A percentile compares a stretch with the other conserved stretches of the same genome.
phyloP scores from a whole-genome alignment of 495 filamentous ascomycete species.

The Lasiosphaeria miniovina region DNA sequence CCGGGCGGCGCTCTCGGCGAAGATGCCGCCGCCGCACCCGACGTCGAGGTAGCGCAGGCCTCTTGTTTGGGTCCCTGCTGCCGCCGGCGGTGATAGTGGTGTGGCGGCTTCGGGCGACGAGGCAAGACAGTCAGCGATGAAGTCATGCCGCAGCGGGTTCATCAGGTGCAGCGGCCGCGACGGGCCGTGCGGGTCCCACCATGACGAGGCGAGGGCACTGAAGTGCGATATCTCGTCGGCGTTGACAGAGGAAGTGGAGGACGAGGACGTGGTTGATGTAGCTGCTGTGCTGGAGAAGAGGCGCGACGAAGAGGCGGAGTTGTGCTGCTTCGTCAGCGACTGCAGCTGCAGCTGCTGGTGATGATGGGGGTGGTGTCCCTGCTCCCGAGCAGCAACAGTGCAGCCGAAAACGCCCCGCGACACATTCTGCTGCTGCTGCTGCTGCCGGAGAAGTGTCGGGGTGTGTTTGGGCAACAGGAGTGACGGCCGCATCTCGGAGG shows the following conservation, averaged over 20 bases:
- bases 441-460: conserved; percentile 10
- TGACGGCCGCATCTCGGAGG: conserved; percentile 20
- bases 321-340: conserved; percentile 7
- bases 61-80: conserved; percentile 7
- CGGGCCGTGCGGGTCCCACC: conserved; percentile 96
- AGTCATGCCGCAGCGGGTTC: conserved; percentile 95
- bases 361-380: background rate
- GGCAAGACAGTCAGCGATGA: conserved; percentile 70
- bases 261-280: conserved; percentile 1
- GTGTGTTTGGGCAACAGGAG: conserved; percentile 5
- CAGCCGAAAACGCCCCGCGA: background rate
- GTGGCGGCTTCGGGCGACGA: conserved; percentile 23
- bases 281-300: background rate
- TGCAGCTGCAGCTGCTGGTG: conserved; percentile 2
- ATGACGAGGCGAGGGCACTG: conserved; percentile 83
- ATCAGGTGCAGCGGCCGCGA: conserved; percentile 93
- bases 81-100: background rate
- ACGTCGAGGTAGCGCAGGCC: conserved; percentile 77
- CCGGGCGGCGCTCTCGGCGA: conserved; percentile 88
- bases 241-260: conserved; percentile 52
- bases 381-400: background rate
- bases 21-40: conserved; percentile 95
- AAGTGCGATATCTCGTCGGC: conserved; percentile 89
- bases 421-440: background rate
- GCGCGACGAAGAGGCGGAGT: conserved; percentile 6